Base-by-base conservation (phyloP, 768 basidiomycete species). In the Brasilioporus rufonigricans region DNA sequence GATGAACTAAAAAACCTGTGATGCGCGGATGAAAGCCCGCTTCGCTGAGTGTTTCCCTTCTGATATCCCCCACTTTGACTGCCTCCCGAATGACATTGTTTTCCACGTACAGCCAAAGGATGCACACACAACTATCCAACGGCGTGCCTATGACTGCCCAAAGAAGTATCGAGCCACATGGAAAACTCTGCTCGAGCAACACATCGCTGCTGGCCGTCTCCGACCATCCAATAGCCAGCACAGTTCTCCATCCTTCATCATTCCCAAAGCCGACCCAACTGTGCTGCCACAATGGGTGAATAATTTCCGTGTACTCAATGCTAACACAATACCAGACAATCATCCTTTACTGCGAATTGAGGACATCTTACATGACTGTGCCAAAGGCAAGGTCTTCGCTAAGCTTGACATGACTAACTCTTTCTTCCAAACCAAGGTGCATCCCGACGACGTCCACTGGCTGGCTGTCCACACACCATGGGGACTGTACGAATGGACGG, bases 331-430 rank as follows among this genome's bases (percentile, higher is more conserved):
- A 0, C 49, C 62, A 0, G 57, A 70, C 47, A 62, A 61, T 4
- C 48, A 58, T 11, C 65, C 62, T 0, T 19, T 68, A 10, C 65
- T 62, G 0, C 24, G 47, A 0, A 56, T 70, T 4, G 57, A 62
- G 1, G 58, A 64, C 1, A 67, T 70, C 1, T 21, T 70, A 0
- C 32, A 33, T 0, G 69, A 70, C 27, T 71, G 64, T n/a, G 59
- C 57, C 0, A 63, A 56, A 7, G 75, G 75, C 0, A 68, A 65
- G n/a, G 59, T 75, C 0, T 79, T 67, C 52, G 69, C 61, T 0
- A 74, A 68, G 18, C 65, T 79, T 1, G 71, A 79, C 44, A 76
- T 76, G 70, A 74, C 71, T n/a, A 69, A 75, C 32, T 63, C 71
- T 0, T 78, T 76, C 43, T 76, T 75, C 46, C 76, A 77, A 51